Base-by-base conservation (phyloP, 768 basidiomycete species). In the Antrodiella citrinella region DNA sequence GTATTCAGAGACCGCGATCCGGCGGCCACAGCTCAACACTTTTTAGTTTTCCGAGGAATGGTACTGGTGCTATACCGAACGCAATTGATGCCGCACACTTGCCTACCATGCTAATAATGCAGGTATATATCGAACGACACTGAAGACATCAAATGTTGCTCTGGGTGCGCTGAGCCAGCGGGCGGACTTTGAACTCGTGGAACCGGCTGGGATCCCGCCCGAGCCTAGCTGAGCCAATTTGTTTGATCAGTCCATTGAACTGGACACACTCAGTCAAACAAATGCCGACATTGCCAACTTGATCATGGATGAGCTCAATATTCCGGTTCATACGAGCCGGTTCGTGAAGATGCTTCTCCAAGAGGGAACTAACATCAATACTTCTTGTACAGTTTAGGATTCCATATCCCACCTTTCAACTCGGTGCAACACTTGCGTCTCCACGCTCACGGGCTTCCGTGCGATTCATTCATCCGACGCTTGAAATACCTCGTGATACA, bases 391-490 rank as follows among this genome's bases (percentile, higher is more conserved):
- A 88, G 88, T 54, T 71, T 89, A 68, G 87, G 88, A 1, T 91
- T 89, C 59, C 87, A 91, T 60, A 85, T 89, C 48, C 84, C 87
- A 0, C 88, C 88, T 0, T 86, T 84, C 64, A 82, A 77, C 51
- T 82, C 80, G 26, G 73, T 90, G 4, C 60, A 78, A 26, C 87
- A 91, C 60, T 69, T 91, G 13, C 88, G 90, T 61, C 65, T 91
- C 35, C 88, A 90, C 59, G 77, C 84, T 20, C 82, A 85, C 44
- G 80, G 69, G 3, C 62, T 86, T 47, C 88, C 88, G 0, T 87
- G 84, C 68, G 70, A 62, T 18, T 74, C 76, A 0, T 39, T 49
- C 2, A 39, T 59, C 5, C 63, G 63, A 4, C 58, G 64, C 11
- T 47, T 67, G 23, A 78, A 79, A 59, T 90, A 83, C 58, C 79